Conservation (phyloP, 1,284 basidiomycete genomes). For the Pseudozyma hubeiensis region DNA sequence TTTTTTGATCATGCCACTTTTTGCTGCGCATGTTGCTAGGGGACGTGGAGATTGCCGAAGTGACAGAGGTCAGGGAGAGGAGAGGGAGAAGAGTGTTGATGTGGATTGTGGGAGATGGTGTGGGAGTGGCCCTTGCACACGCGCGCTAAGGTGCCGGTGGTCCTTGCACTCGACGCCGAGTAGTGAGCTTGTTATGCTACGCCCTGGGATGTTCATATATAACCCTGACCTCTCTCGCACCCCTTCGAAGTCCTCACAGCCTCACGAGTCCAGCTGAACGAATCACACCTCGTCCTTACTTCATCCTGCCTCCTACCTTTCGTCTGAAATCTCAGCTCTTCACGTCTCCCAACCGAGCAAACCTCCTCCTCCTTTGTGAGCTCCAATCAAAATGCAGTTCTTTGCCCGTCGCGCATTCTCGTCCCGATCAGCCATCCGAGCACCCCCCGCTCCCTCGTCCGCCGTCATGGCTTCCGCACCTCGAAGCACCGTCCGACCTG, state of each 20-base stretch:
- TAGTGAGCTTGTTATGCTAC: not conserved
- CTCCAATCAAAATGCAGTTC: conserved; percentile 19
- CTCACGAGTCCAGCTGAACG: too few species aligned
- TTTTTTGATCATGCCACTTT: conserved; percentile 22
- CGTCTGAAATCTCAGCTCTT: too few species aligned
- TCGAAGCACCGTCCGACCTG: conserved; percentile 12
- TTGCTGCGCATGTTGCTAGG: not conserved
- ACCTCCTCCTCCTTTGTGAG: too few species aligned
- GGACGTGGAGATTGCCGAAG: not conserved
- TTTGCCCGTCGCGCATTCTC: conserved; percentile 38
- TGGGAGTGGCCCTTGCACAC: not conserved
- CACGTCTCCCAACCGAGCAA: too few species aligned
- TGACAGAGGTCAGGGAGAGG: not conserved
- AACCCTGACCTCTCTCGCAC: not conserved
- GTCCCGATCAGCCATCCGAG: conserved; percentile 43
- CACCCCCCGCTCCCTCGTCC: conserved; percentile 36
- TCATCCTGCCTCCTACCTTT: not conserved
- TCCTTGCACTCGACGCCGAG: not conserved
- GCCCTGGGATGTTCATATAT: not conserved
- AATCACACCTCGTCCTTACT: not conserved
- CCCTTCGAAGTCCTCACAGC: too few species aligned
- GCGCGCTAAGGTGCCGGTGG: not conserved
- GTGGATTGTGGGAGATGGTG: too few species aligned
- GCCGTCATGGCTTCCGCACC: conserved; percentile 12
- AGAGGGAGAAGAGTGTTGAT: not conserved